A percentile compares a stretch with the other conserved stretches of the same genome.
phyloP scores from a whole-genome alignment of 139 green algal genomes.

The Penium margaritaceum region DNA sequence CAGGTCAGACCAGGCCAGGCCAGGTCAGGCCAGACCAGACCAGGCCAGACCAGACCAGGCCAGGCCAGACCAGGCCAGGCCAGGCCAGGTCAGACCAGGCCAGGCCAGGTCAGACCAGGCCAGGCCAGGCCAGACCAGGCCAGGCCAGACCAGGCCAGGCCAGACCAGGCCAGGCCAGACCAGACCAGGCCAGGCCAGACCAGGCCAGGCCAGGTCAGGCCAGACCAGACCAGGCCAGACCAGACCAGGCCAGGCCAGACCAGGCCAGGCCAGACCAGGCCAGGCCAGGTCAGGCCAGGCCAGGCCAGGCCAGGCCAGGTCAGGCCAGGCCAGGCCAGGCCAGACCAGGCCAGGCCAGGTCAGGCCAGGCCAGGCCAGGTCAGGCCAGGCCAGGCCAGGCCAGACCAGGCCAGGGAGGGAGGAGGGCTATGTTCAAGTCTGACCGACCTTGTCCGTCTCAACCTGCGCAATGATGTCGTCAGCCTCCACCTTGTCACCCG shows the following conservation, averaged over 20 bases:
- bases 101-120: constrained; percentile 10
- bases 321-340: constrained; percentile 13
- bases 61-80: constrained; percentile 9
- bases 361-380: constrained; percentile 9
- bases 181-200: constrained; percentile 30
- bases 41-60: constrained; percentile 20
- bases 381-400: constrained; percentile 14
- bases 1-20: constrained; percentile 24
- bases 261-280: constrained; percentile 22
- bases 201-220: constrained; percentile 26
- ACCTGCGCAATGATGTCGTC: too few relatives aligned
- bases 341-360: constrained; percentile 6
- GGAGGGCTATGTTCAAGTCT: too few relatives aligned
- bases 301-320: constrained; percentile 12
- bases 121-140: neutral
- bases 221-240: constrained; percentile 23
- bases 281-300: constrained; percentile 13
- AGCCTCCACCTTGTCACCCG: too few relatives aligned
- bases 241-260: constrained; percentile 26
- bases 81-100: constrained; percentile 1
- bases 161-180: constrained; percentile 13
- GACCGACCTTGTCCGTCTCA: too few relatives aligned
- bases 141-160: constrained; percentile 7
- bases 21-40: constrained; percentile 18
- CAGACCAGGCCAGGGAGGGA: constrained; percentile 9